Base-by-base conservation (phyloP, 495 filamentous ascomycete species). In the Pyrenopolyporus hunteri region DNA sequence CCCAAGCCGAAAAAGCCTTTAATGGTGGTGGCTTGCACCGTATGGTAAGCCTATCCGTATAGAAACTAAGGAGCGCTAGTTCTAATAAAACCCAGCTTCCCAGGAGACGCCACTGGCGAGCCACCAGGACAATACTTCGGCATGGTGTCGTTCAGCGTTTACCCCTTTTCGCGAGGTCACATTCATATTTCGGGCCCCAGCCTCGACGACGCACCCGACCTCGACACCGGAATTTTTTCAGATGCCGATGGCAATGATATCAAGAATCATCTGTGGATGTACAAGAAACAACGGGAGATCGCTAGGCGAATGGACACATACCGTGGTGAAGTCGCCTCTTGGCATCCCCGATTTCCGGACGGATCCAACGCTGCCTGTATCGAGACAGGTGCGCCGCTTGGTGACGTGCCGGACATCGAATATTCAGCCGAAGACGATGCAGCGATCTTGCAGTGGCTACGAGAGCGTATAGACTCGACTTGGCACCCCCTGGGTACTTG, bases 221-320 rank as follows among this genome's bases (percentile, higher is more conserved):
- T 82, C 55, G 52, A 73, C n/a, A 51, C 69, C 0, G 72, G 73
- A 4, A 80, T 79, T 59, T 70, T 83, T 11, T 66, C 72, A 2
- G 75, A 80, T 35, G 62, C 49, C 16, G 40, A 74, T 8, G 61
- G 64, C 10, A 48, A 79, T 46, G 75, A 79, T 47, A 22, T 78
- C 46, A 76, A 74, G 59, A 75, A 69, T 57, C 71, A 73, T 25
- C 17, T 73, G 6, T 82, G 80, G 78, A 63, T 66, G 3, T 85
- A 85, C 69, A 85, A 85, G 55, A 70, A 76, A 58, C 68, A 72
- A 13, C 74, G 82, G 2, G 83, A 87, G 42, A 76, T 87, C 35
- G 64, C 73, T 5, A 76, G 85, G 0, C 78, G 83, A 1, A 79
- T 82, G 65, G 47, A 68, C 2, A 68, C 71, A 49, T 85, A 78